Base-by-base conservation (phyloP, 495 filamentous ascomycete genomes). In the Penicillium manginii region DNA sequence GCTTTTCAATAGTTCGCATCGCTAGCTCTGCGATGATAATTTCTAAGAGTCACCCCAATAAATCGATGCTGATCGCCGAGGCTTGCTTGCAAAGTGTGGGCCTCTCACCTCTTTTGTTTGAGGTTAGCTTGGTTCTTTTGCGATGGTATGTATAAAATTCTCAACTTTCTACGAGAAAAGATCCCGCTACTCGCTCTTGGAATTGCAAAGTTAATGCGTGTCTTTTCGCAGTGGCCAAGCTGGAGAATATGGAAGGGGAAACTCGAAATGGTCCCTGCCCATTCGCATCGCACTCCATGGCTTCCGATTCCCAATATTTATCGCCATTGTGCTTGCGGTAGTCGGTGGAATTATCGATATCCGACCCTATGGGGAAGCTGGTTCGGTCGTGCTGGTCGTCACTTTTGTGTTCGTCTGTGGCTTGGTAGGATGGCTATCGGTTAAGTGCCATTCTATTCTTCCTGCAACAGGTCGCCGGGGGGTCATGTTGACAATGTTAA, bases 41-140 rank as follows among this genome's bases (percentile, higher is more conserved):
- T n/a, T 62, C 67, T 2, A 61, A 51, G 15, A 49, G 60, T 9
- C 23, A 54, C 21, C 66, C 71, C 7, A 19, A 26, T 49, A 29
- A 65, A 40, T 54, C 61, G 8, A 61, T 70, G 52, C 50, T 73
- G 31, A 70, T 65, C 29, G 63, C 68, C 4, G 70, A 69, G 47
- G 54, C 58, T 12, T 52, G 57, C 9, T 32, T 74, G 56, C 70
- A 67, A 63, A 66, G 68, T 21, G 63, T 70, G 32, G 72, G 72
- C 11, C 68, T 75, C 19, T 73, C 72, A 43, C 70, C 70, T 33
- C 64, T 75, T 26, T 55, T 75, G 21, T 71, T 75, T 46, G 72
- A 75, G 62, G 68, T 73, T 29, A 73, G 70, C 49, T 49, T 75
- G 21, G 55, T 75, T 22, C 57, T 75, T 51, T 47, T 75, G 42